Evolutionary conservation across 1,139 yeast genomes (phyloP).

Genomic region (Hemisphaericaspora xylanilytica): DNA sequence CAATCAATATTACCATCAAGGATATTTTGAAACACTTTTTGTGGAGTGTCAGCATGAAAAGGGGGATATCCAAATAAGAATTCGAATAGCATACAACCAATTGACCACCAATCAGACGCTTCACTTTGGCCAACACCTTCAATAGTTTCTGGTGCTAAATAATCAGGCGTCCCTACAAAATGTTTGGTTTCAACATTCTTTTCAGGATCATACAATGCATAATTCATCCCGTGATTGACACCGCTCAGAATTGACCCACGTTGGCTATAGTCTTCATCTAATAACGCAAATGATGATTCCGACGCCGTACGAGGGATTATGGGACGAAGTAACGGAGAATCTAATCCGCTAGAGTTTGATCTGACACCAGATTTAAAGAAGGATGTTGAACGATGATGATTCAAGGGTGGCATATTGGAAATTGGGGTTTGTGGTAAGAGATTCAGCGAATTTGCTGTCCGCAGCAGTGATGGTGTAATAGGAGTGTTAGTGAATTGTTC

Average conservation of each 20-base stretch:
- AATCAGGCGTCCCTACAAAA: slow-evolving; percentile 96
- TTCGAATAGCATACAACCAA: slow-evolving; percentile 78
- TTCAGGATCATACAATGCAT: slow-evolving; percentile 72
- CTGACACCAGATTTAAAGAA: slow-evolving; percentile 16
- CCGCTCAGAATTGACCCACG: slow-evolving; percentile 18
- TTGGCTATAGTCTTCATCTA: slow-evolving; percentile 44
- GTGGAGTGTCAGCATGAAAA: slow-evolving; percentile 94
- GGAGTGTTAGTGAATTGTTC: slow-evolving; percentile 11
- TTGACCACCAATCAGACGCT: slow-evolving; percentile 86
- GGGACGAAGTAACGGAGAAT: slow-evolving; percentile 52
- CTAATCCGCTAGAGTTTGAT: slow-evolving; percentile 40
- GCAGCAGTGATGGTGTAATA: slow-evolving; percentile 9
- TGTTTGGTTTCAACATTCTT: slow-evolving; percentile 59
- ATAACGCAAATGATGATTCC: slow-evolving; percentile 54
- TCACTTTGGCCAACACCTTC: slow-evolving; percentile 85
- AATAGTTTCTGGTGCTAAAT: slow-evolving; percentile 76
- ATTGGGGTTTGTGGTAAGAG: background rate
- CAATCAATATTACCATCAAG: slow-evolving; percentile 97
- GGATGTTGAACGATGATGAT: slow-evolving; percentile 84
- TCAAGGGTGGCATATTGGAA: slow-evolving; percentile 29
- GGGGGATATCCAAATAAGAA: slow-evolving; percentile 99
- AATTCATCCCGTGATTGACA: slow-evolving; percentile 20
- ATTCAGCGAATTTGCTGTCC: slow-evolving; percentile 3
- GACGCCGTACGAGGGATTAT: slow-evolving; percentile 48
- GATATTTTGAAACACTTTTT: slow-evolving; percentile 97